These are phyloP conservation scores for Solanum appendiculatum DNA, from an alignment of 257 asterid genomes.

Conservation along the genomic window DNA sequence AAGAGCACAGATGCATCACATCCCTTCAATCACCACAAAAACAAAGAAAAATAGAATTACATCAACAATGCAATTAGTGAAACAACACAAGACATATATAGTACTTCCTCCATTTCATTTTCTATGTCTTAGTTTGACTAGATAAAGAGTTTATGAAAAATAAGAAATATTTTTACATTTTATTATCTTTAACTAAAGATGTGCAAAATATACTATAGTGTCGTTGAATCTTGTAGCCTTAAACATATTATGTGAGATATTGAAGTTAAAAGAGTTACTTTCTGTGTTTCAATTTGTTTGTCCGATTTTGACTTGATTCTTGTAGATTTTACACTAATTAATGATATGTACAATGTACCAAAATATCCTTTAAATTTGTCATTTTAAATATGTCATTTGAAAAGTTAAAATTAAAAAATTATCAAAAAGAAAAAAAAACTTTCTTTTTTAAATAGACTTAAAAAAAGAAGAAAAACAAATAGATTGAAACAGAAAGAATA, in stretches of 20 bases:
- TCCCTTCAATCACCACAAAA: background rate
- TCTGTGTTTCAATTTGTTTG: no score
- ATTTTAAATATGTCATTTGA: no score
- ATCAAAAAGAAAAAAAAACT: background rate
- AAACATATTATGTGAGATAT: background rate
- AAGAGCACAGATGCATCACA: conserved; percentile 27
- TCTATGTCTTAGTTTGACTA: background rate
- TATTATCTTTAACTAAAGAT: background rate
- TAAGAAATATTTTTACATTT: background rate
- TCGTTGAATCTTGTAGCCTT: background rate
- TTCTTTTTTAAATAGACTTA: background rate
- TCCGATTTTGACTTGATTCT: no score
- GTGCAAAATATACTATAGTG: background rate
- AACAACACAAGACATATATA: background rate
- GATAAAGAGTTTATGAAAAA: background rate
- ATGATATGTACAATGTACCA: background rate
- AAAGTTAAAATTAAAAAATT: no score
- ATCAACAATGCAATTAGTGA: background rate
- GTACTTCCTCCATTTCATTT: background rate
- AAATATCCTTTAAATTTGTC: no score
- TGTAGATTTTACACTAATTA: background rate
- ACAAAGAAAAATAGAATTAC: background rate
- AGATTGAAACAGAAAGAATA: no score
- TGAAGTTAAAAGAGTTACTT: background rate
- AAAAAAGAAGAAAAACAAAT: background rate